These are phyloP conservation scores for Sungouiella blattae DNA, from an alignment of 805 yeast genomes.

Conservation along the genomic window DNA sequence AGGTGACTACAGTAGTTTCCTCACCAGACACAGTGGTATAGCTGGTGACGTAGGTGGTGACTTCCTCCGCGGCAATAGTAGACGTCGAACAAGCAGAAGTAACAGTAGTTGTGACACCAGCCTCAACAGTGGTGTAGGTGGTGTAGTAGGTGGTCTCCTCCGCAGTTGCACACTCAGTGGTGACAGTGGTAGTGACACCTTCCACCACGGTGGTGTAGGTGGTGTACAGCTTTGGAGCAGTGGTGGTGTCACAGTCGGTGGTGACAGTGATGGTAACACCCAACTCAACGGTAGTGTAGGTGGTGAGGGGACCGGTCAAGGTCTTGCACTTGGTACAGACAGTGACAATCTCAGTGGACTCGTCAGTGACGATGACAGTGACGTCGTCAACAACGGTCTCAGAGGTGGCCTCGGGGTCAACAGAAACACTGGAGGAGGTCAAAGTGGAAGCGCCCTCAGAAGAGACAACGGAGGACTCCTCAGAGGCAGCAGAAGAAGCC, in stretches of 20 bases:
- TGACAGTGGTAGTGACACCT: conserved; percentile 5
- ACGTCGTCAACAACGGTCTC: conserved; percentile 5
- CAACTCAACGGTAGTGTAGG: conserved; percentile 9
- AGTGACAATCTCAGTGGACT: conserved; percentile 7
- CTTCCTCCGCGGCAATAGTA: neutral
- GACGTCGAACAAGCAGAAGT: conserved; percentile 1
- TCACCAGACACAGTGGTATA: conserved; percentile 1
- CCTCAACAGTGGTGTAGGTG: conserved; percentile 1
- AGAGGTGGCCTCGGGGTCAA: neutral
- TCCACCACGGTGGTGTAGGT: conserved; percentile 9
- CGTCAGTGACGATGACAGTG: conserved; percentile 6
- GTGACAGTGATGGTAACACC: conserved; percentile 8
- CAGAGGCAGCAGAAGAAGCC: neutral
- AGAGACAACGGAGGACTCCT: neutral
- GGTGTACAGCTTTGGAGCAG: conserved; percentile 3
- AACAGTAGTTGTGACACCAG: conserved; percentile 2
- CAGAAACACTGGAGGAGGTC: neutral
- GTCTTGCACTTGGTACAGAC: conserved; percentile 11
- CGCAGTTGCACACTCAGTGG: conserved; percentile 3
- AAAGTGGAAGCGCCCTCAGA: neutral
- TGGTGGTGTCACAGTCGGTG: conserved; percentile 5
- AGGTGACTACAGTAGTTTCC: conserved; percentile 1
- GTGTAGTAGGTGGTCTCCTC: neutral
- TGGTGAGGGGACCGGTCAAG: conserved; percentile 8
- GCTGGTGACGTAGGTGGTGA: neutral